phyloP scores from a whole-genome alignment of 768 basidiomycete genomes.

The Royoungia palumana region DNA sequence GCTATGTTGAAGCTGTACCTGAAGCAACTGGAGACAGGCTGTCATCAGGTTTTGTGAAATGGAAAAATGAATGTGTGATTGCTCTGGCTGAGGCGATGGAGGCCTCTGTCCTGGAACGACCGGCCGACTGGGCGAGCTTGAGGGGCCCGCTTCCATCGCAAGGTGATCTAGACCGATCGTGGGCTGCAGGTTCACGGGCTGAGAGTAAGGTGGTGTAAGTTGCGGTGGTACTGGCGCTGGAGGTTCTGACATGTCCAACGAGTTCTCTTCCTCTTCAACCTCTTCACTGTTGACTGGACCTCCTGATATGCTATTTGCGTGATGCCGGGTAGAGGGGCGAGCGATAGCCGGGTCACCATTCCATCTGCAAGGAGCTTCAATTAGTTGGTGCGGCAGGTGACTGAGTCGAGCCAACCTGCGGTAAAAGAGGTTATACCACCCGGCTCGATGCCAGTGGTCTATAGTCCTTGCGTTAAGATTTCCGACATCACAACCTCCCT shows the following conservation, averaged over 20 bases:
- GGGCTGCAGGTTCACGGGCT: constrained; percentile 10
- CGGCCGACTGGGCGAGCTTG: constrained; percentile 17
- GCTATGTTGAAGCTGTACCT: constrained; percentile 64
- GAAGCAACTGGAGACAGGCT: constrained; percentile 57
- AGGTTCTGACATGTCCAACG: constrained; percentile 40
- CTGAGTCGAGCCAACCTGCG: constrained; percentile 43
- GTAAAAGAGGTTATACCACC: constrained; percentile 76
- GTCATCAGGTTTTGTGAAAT: constrained; percentile 56
- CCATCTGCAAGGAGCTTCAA: constrained; percentile 45
- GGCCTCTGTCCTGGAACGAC: constrained; percentile 5
- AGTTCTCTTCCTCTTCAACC: constrained; percentile 51
- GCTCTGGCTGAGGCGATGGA: constrained; percentile 32
- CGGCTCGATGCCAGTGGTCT: constrained; percentile 75
- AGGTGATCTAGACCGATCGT: constrained; percentile 16
- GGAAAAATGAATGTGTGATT: constrained; percentile 45
- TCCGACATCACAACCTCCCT: constrained; percentile 65
- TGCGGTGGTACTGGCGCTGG: constrained; percentile 30
- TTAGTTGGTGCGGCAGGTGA: background rate
- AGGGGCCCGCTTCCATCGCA: constrained; percentile 17
- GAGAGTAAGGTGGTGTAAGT: constrained; percentile 24
- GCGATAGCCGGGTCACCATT: constrained; percentile 62
- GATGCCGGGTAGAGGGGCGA: constrained; percentile 42
- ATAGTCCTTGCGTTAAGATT: constrained; percentile 71
- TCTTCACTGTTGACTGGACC: constrained; percentile 39
- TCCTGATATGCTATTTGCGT: constrained; percentile 25